Base-by-base conservation (phyloP, 768 basidiomycete genomes). In the Boletus reticuloceps region DNA sequence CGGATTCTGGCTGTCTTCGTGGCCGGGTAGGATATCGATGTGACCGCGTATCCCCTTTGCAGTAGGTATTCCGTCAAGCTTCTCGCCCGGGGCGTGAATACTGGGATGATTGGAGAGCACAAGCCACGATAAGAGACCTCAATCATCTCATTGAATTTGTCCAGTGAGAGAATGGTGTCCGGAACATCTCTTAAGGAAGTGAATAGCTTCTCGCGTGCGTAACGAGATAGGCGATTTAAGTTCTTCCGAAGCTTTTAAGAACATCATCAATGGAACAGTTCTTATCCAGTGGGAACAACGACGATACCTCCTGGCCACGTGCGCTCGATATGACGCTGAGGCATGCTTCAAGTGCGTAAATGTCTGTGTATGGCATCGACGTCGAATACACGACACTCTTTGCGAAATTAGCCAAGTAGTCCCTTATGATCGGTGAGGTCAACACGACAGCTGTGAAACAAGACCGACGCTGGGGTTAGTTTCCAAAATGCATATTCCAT, bases 261-360 rank as follows among this genome's bases (percentile, higher is more conserved):
- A 36, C 6, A 36, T 14, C 34, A 14, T 36, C 34, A 36, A 14
- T 36, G 13, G 7, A 29, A 2, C 29, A 9, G 29, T 29, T 14
- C 14, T 36, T 14, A 14, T 36, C 12, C 34, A 36, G 2, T 14
- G 4, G 34, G 34, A 14, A 36, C 7, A 14, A 14, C 34, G 34
- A 13, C 34, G 3, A 36, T 61, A 66, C 64, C 61, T 66, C 53
- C 31, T 63, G 44, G 14, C 64, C 61, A 3, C 38, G 48, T 13
- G 48, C n/a, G 32, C 59, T 52, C 13, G 57, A 55, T 4, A 66
- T 48, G 42, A 56, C 45, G 11, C 41, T n/a, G 19, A 66, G 84
- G 42, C 93, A 61, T 1, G 58, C 77, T n/a, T 88, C 73, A 17
- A 65, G 56, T 0, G 56, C 64, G 5, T 61, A 63, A 3, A 66